Percentiles rank a stretch among this genome's conserved stretches.
Conservation (phyloP, 441 rosid species). For the Kokia cookei region DNA sequence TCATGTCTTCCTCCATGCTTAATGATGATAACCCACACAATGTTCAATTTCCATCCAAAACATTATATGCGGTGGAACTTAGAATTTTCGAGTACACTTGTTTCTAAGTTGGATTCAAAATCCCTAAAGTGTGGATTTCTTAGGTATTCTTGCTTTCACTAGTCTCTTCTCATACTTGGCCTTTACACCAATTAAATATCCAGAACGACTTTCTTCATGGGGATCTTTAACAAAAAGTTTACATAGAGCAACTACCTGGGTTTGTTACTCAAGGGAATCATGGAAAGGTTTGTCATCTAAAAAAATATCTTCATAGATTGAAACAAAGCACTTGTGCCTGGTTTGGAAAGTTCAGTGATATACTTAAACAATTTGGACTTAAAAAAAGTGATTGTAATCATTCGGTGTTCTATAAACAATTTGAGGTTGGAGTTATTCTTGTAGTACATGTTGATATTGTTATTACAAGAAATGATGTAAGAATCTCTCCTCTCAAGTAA, state of each 20-base stretch:
- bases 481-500: no score
- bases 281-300: background rate
- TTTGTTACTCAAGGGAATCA: background rate
- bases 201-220: background rate
- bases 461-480: no score
- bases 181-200: background rate
- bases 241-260: background rate
- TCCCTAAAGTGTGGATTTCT: background rate
- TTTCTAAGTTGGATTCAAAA: background rate
- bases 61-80: background rate
- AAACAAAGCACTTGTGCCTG: background rate
- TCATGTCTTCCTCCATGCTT: background rate
- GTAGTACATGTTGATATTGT: no score
- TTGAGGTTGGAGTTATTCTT: no score
- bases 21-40: background rate
- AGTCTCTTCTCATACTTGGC: background rate
- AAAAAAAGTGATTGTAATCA: no score
- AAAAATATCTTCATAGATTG: background rate
- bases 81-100: background rate
- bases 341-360: background rate
- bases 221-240: background rate
- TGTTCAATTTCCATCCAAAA: background rate
- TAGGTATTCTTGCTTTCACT: background rate
- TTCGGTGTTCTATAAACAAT: no score
- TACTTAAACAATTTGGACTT: background rate